Evolutionary conservation across 163 green algal species (phyloP), one percentile per base, ranked within the genome.

Genomic region (Scenedesmus sp.): DNA sequence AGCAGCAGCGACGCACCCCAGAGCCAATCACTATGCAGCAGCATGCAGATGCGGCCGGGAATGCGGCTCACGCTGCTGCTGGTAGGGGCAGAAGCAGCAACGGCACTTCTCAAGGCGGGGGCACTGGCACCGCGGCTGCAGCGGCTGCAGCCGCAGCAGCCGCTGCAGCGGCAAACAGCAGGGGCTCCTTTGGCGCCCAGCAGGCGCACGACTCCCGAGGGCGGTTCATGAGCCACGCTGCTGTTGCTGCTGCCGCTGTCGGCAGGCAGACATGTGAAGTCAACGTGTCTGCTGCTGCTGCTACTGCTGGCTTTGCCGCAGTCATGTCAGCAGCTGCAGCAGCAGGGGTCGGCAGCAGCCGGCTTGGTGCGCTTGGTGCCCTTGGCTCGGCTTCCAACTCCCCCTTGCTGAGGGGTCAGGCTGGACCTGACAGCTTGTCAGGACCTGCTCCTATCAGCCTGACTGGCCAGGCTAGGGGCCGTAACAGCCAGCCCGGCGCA

Each of bases 191-290:
- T 40, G 82, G 82, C 1, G 68, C 82, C 1, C 82, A 87, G 33
- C 85, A 90, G 72, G 15, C 81, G 85, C 85, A 90, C 42, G 85
- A 90, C 72, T 51, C 72, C 0, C 72, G 49, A 6, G 85, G 85
- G 0, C n/a, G 85, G 0, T 90, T 90, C 85, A 76, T 83, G 85
- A 78, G 44, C 40, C 68, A 82, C 70, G 61, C 83, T 78, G 51
- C n/a, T 56, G 51, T 18, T 87, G 82, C 49, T 56, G 82, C 51
- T 49, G 30, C n/a, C 53, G 33, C 82, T 79, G 51, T 76, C 7
- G 65, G 65, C 65, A 37, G 65, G 65, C 65, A 76, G 30, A 76
- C 30, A 26, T 40, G 30, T 3, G 65, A 76, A 7, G 65, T 26
- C 30, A 76, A 7, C 65, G 65, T 0, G 16, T 37, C 82, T 78